These are phyloP conservation scores for Tetragonia tetragonoides DNA, from an alignment of 148 eudicot genomes.

Conservation along the genomic window DNA sequence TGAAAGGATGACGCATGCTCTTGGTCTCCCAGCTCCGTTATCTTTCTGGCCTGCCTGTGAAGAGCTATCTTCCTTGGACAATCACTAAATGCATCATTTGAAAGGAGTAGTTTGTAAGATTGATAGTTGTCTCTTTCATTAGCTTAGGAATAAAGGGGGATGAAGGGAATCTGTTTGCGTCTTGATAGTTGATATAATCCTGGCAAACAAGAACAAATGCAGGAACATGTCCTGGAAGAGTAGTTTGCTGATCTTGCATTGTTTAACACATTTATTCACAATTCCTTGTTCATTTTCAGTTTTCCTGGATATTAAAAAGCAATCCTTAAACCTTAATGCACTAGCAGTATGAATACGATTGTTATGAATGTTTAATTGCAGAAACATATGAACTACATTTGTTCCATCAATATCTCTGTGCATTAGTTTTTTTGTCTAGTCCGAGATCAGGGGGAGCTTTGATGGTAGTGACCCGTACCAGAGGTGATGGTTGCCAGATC, in stretches of 20 bases:
- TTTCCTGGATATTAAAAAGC: too few relatives aligned
- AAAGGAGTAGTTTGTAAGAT: not conserved
- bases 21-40: not conserved
- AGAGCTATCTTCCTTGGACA: not conserved
- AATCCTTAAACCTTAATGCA: not conserved
- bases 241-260: not conserved
- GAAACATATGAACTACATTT: not conserved
- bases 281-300: not conserved
- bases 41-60: not conserved
- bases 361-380: not conserved
- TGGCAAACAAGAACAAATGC: too few relatives aligned
- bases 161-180: not conserved
- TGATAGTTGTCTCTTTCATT: too few relatives aligned
- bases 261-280: not conserved
- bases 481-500: conserved; percentile 9
- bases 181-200: not conserved
- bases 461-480: conserved; percentile 4
- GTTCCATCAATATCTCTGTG: not conserved
- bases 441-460: not conserved
- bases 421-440: conserved; percentile 5
- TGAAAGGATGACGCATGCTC: too few relatives aligned
- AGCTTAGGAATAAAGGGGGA: not conserved
- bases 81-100: too few relatives aligned
- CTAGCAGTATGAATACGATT: not conserved
- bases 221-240: not conserved